These are phyloP conservation scores for Linum tenue DNA, from an alignment of 345 rosid species.

Conservation along the genomic window DNA sequence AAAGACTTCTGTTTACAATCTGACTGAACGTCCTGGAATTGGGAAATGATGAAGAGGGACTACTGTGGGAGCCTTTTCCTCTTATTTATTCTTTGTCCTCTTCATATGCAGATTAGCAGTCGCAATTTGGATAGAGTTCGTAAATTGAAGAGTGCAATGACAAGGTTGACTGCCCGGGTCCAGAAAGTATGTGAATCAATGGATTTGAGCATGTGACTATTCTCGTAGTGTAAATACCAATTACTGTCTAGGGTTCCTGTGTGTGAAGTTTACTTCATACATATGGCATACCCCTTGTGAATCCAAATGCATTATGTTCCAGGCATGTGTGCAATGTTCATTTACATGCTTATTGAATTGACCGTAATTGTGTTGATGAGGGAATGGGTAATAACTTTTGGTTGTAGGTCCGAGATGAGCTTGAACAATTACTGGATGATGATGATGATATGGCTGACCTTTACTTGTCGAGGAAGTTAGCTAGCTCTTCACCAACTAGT, in stretches of 20 bases:
- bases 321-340: neutral
- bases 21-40: neutral
- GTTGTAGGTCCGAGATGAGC: conserved; percentile 43
- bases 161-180: conserved; percentile 45
- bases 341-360: neutral
- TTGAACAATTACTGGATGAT: conserved; percentile 46
- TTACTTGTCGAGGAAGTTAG: conserved; percentile 40
- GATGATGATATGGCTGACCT: conserved; percentile 54
- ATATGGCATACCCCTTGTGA: neutral
- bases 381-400: neutral
- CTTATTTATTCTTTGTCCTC: neutral
- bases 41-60: neutral
- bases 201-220: neutral
- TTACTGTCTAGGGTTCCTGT: neutral
- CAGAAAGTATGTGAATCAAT: conserved; percentile 32
- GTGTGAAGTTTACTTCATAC: neutral
- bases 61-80: neutral
- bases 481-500: conserved; percentile 31
- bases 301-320: neutral
- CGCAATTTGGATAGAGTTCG: conserved; percentile 46
- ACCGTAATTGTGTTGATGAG: neutral
- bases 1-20: conserved; percentile 2
- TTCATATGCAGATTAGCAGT: conserved; percentile 42
- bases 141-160: conserved; percentile 51
- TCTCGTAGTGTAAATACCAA: neutral